phyloP scores from a whole-genome alignment of 768 basidiomycete species.

The Pisolithus tinctorius region DNA sequence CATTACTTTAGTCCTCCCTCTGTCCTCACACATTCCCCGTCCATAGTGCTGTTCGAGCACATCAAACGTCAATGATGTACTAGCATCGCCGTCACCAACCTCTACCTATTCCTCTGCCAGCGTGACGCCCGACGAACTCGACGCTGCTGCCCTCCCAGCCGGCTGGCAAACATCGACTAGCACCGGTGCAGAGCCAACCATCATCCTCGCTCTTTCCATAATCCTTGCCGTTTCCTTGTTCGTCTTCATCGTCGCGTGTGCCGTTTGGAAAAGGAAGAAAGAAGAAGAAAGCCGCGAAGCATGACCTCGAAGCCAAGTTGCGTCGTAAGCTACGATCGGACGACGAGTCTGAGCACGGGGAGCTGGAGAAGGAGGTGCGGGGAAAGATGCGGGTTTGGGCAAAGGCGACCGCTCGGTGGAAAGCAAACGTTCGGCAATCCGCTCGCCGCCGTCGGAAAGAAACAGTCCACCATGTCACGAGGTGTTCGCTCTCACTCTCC shows the following conservation, averaged over 20 bases:
- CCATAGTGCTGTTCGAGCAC: slow-evolving; percentile 14
- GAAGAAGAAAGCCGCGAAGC: slow-evolving; percentile 25
- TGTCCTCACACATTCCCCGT: background rate
- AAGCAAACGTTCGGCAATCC: slow-evolving; percentile 51
- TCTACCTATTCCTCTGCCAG: slow-evolving; percentile 2
- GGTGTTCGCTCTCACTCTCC: slow-evolving; percentile 16
- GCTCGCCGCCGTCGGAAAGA: slow-evolving; percentile 48
- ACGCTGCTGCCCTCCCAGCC: slow-evolving; percentile 37
- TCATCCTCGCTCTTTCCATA: slow-evolving; percentile 53
- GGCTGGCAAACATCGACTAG: slow-evolving; percentile 38
- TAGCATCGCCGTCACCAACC: background rate
- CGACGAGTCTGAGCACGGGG: slow-evolving; percentile 23
- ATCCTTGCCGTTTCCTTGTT: slow-evolving; percentile 57
- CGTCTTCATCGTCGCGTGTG: slow-evolving; percentile 51
- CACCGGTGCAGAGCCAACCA: slow-evolving; percentile 32
- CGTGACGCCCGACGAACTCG: slow-evolving; percentile 13
- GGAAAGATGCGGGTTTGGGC: slow-evolving; percentile 57
- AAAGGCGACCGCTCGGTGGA: slow-evolving; percentile 63
- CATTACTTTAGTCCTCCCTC: background rate
- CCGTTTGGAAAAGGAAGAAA: slow-evolving; percentile 48
- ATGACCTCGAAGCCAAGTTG: slow-evolving; percentile 50
- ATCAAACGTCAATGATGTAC: slow-evolving; percentile 2
- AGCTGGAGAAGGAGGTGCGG: slow-evolving; percentile 40
- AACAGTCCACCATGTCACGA: background rate
- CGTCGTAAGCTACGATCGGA: slow-evolving; percentile 19